These are phyloP conservation scores for Prosopis cineraria DNA, from an alignment of 306 rosid species.

Conservation along the genomic window DNA sequence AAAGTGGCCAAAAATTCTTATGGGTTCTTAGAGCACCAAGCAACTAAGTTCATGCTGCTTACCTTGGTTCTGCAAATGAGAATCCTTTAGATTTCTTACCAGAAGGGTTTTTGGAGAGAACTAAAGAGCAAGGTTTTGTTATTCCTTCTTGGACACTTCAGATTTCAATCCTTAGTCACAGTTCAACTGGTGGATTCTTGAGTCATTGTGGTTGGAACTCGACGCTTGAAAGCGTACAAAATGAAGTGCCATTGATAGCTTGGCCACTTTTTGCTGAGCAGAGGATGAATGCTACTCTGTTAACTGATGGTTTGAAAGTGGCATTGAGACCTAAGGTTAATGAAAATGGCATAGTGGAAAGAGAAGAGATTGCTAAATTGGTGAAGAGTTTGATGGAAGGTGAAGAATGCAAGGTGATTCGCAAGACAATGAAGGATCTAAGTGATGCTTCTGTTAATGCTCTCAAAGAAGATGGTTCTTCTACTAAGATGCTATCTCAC, in stretches of 20 bases:
- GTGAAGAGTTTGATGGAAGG: constrained; percentile 19
- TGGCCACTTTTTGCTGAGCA: constrained; percentile 45
- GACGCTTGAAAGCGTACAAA: constrained; percentile 26
- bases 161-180: constrained; percentile 28
- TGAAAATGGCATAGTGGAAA: constrained; percentile 21
- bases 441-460: constrained; percentile 36
- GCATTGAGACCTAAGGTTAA: constrained; percentile 34
- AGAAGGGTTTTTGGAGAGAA: constrained; percentile 32
- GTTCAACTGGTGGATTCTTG: constrained; percentile 33
- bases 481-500: constrained; percentile 30
- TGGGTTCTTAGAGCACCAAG: constrained; percentile 24
- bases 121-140: constrained; percentile 33
- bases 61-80: not conserved
- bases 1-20: constrained; percentile 9
- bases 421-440: not conserved
- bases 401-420: constrained; percentile 26
- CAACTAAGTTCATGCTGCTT: constrained; percentile 18
- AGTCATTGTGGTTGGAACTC: constrained; percentile 46
- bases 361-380: constrained; percentile 28
- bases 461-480: constrained; percentile 31
- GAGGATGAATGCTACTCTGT: constrained; percentile 33
- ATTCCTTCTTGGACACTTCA: constrained; percentile 43
- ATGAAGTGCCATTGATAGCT: constrained; percentile 33
- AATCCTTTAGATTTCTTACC: constrained; percentile 30
- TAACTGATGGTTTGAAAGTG: constrained; percentile 31